Evolutionary conservation across 1,284 basidiomycete genomes (phyloP).

Genomic region (Melampsora occidentalis): DNA sequence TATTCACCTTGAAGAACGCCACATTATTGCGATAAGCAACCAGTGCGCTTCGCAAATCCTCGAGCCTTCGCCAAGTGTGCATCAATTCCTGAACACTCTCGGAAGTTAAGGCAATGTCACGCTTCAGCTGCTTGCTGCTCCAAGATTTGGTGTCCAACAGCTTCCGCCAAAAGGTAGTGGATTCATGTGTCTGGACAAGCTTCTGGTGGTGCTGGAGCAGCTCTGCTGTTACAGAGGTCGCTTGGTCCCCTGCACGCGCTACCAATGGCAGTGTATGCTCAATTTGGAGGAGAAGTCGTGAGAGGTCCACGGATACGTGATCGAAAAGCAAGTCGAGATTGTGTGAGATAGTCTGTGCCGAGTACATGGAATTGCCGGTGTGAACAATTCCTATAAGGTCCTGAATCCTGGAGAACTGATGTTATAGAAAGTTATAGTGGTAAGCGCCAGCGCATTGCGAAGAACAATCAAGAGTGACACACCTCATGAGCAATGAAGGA

Average conservation of each 20-base stretch:
- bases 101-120: conserved; percentile 47
- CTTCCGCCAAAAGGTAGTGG: conserved; percentile 44
- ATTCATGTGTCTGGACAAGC: conserved; percentile 19
- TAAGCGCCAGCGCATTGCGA: no score
- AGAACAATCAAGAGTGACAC: no score
- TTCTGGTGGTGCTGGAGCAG: conserved; percentile 42
- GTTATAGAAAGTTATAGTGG: no score
- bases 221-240: conserved; percentile 40
- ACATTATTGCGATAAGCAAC: conserved; percentile 45
- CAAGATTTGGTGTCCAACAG: conserved; percentile 40
- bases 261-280: conserved; percentile 48
- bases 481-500: no score
- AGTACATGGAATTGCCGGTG: conserved; percentile 17
- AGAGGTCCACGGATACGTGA: conserved; percentile 45
- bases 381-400: conserved; percentile 45
- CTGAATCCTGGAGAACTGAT: conserved; percentile 49
- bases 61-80: conserved; percentile 45
- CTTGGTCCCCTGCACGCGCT: conserved; percentile 45
- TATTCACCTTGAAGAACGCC: conserved; percentile 19
- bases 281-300: conserved; percentile 45
- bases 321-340: conserved; percentile 48
- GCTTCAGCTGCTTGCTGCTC: conserved; percentile 46
- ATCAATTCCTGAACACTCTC: conserved; percentile 46
- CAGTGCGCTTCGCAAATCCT: conserved; percentile 46
- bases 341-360: conserved; percentile 32